phyloP scores from a whole-genome alignment of 495 filamentous ascomycete genomes.

The Penicillium samsonianum region DNA sequence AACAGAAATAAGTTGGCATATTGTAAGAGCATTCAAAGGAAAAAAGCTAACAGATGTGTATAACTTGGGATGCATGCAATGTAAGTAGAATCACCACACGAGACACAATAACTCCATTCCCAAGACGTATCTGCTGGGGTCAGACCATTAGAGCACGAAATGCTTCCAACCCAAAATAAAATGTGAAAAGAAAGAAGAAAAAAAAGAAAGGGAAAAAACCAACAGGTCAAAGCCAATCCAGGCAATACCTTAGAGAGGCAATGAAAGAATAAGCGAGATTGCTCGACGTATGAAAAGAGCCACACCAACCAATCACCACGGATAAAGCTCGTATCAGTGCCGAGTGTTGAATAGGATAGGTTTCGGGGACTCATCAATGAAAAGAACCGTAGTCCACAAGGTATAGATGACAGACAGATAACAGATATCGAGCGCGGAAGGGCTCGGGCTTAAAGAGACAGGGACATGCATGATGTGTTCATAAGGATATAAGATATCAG shows the following conservation, averaged over 20 bases:
- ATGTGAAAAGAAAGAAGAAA: not conserved
- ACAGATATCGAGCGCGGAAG: not conserved
- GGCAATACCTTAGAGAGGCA: not conserved
- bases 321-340: not conserved
- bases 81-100: not conserved
- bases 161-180: not conserved
- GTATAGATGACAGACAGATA: conserved; percentile 11
- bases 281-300: not conserved
- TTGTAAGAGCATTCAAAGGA: not conserved
- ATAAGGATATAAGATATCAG: not conserved
- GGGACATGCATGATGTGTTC: conserved; percentile 9
- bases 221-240: not conserved
- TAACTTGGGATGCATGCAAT: conserved; percentile 4
- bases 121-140: not conserved
- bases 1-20: not conserved
- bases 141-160: not conserved
- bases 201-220: not conserved
- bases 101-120: not conserved
- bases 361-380: conserved; percentile 4
- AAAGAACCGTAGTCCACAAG: conserved; percentile 3
- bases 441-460: not conserved
- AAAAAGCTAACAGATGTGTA: not conserved
- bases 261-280: not conserved
- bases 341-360: not conserved
- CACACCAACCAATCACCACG: not conserved